Conservation (phyloP, 208 protist genomes). For the Wallacemonas rigidus region DNA sequence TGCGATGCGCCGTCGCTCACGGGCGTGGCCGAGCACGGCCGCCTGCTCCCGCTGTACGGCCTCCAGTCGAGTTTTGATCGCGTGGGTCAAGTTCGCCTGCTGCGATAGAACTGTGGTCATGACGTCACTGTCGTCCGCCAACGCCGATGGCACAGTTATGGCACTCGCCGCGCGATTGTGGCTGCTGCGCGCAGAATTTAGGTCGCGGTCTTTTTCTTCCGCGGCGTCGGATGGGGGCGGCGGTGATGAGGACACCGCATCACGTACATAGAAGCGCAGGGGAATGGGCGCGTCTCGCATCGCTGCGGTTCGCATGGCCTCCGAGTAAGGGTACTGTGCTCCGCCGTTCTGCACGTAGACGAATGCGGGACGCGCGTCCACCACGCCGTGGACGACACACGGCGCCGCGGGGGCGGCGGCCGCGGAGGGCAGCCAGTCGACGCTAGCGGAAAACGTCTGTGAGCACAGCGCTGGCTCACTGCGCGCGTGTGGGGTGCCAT, state of each 20-base stretch:
- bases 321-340: not conserved
- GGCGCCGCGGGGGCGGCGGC: not conserved
- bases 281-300: not conserved
- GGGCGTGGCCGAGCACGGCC: constrained; percentile 24
- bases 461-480: not conserved
- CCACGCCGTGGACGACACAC: not conserved
- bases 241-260: not conserved
- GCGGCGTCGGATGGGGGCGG: too few species aligned
- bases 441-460: not conserved
- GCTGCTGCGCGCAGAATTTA: not conserved
- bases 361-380: not conserved
- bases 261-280: not conserved
- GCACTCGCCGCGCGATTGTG: not conserved
- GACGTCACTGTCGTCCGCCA: constrained; percentile 6
- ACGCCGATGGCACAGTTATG: not conserved
- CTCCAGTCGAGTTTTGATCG: constrained; percentile 30
- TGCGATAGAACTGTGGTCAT: constrained; percentile 24
- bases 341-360: constrained; percentile 11
- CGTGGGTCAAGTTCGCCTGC: constrained; percentile 25
- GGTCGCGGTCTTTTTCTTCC: not conserved
- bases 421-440: not conserved
- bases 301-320: not conserved
- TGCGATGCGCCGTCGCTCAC: not conserved
- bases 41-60: constrained; percentile 22
- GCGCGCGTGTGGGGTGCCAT: not conserved